Evolutionary conservation across 768 basidiomycete genomes (phyloP).

Genomic region (Cytidiella melzeri): DNA sequence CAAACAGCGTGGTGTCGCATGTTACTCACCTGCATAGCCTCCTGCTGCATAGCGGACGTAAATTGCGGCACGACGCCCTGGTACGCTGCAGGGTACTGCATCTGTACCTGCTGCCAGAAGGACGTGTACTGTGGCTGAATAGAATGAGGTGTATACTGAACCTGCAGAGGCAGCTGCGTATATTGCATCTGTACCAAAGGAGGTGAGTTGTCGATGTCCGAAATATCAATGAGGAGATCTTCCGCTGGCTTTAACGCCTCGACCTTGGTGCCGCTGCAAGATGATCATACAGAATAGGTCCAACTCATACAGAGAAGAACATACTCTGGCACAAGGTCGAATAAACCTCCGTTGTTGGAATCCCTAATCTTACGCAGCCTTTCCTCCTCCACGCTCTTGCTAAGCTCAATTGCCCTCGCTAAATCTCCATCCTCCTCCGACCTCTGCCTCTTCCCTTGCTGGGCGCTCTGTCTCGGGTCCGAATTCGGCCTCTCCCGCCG

Average conservation of each 20-base stretch:
- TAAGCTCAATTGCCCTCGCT: constrained; percentile 70
- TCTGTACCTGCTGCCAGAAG: not conserved
- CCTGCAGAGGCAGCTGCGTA: constrained; percentile 8
- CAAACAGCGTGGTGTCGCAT: not conserved
- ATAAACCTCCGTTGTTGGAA: constrained; percentile 36
- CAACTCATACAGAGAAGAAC: no score
- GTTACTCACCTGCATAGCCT: constrained; percentile 53
- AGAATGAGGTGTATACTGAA: constrained; percentile 18
- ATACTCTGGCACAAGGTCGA: no score
- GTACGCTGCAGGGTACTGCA: no score
- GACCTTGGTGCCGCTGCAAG: no score
- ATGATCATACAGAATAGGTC: no score
- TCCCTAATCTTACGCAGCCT: constrained; percentile 63
- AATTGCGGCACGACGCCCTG: no score
- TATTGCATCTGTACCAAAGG: constrained; percentile 21
- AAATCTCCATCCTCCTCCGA: constrained; percentile 70
- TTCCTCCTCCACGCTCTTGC: constrained; percentile 81
- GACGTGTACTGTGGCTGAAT: constrained; percentile 20
- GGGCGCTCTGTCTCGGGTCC: constrained; percentile 77
- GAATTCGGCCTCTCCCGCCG: constrained; percentile 55
- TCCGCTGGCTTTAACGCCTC: not conserved
- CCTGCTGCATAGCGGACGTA: constrained; percentile 73
- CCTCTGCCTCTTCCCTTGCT: constrained; percentile 50
- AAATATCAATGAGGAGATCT: constrained; percentile 16
- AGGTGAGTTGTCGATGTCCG: constrained; percentile 7